Base-by-base conservation (phyloP, 1,284 basidiomycete genomes). In the Boletus semigastroideus region DNA sequence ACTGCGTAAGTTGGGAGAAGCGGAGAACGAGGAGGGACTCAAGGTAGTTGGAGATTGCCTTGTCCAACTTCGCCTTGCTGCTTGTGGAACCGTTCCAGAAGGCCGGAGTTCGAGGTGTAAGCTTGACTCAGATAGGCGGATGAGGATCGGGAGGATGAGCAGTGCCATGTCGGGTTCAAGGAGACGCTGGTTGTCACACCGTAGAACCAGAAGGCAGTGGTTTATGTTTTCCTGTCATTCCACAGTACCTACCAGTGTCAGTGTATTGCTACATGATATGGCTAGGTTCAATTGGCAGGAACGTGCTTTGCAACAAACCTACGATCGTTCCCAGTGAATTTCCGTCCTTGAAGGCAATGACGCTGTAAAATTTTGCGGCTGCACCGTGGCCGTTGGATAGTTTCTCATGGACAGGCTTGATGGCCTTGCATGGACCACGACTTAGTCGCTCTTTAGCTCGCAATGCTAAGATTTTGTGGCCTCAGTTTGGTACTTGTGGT, bases 1-100 rank as follows among this genome's bases (percentile, higher is more conserved):
- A 28, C 65, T 79, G 14, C 70, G 74, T 20, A 72, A 67, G 41
- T 58, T 70, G 8, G 72, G 68, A 5, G 78, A 80, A 53, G 74
- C 78, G 45, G 63, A 66, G 54, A 73, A 65, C 55, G 72, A 74
- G n/a, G 64, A 68, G 47, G 74, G 76, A n/a, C n/a, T 63, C 54
- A 60, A 68, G 61, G 63, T 71, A 78, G 46, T 72, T 77, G 72
- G 74, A 78, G 48, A 65, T 55, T 19, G 83, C 87, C 25, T 64
- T 85, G 51, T 57, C 65, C 12, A 85, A 86, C 61, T 90, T 87
- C 58, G 79, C 83, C 10, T 64, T 90, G 60, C 62, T 90, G 39
- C 59, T 87, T 13, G 69, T 89, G 34, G 86, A 89, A 55, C 84
- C 87, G 4, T 60, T 67, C 1, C 74, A 79, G 51, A 79, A 88